Evolutionary conservation across 192 early-diverging fungal genomes (phyloP), one percentile per base, ranked within the genome.

Genomic region (Backusella mclennaniae): DNA sequence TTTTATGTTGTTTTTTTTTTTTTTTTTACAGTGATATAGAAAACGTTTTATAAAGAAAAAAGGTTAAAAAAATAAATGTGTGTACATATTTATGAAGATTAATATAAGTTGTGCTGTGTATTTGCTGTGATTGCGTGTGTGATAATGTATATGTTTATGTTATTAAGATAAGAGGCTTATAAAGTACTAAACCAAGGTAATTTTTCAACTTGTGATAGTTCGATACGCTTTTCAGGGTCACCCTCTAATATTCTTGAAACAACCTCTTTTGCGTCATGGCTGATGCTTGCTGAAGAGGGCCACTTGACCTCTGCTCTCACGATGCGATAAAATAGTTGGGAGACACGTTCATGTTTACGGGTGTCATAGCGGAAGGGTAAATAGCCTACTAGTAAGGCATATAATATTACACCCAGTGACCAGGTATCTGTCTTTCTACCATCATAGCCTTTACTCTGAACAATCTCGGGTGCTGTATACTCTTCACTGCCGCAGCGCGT

Each of bases 341-440:
- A 84, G 26, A 82, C 85, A 52, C 71, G 75, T 78, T 86, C 85
- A 69, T 73, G 83, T 80, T 83, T 77, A 46, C 82, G 88, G 15
- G 81, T 77, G 39, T 90, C 87, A 78, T 91, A 90, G 66, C 88
- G 88, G 76, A 96, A 96, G 0, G 95, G 95, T 31, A 96, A 76
- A 63, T 87, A 85, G 4, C 91, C 95, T 4, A 92, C 87, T 17
- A 96, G 73, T 59, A 96, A 77, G 23, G 92, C 88, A 77, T 92
- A 96, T 19, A 96, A 83, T 6, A 96, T 87, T 19, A 92, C 89
- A 29, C 94, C 95, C 2, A 95, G 74, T 6, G 93, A 85, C 95
- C 95, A 97, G 26, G 94, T 83, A 79, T 97, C 95, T 2, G 90
- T 90, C 52, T 86, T 71, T 15, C 89, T 80, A 9, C 91, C 92